Conservation (phyloP, 1,139 yeast species). For the Yamadazyma mexicana region DNA sequence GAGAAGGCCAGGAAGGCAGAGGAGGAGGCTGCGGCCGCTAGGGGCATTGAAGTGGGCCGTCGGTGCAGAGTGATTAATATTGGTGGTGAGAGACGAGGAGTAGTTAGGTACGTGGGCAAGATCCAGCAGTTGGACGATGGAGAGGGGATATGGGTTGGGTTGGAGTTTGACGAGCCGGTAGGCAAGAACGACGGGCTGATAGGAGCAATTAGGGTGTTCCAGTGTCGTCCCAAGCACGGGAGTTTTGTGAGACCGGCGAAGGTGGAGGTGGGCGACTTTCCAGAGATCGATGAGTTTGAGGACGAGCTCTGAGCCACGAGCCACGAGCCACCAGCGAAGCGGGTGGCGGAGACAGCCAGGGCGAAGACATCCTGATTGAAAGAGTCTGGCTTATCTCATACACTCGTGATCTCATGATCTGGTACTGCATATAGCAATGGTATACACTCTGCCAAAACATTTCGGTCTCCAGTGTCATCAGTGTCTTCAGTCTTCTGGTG, state of each 20-base stretch:
- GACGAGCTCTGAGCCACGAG: conserved; percentile 25
- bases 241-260: conserved; percentile 51
- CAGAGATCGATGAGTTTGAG: conserved; percentile 43
- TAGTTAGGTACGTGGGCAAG: conserved; percentile 64
- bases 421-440: too few relatives aligned
- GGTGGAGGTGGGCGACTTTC: conserved; percentile 55
- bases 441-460: too few relatives aligned
- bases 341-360: too few relatives aligned
- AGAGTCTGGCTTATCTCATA: too few relatives aligned
- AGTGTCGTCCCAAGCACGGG: conserved; percentile 43
- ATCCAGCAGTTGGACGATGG: conserved; percentile 57
- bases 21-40: conserved; percentile 19
- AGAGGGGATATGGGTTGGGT: conserved; percentile 47
- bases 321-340: too few relatives aligned
- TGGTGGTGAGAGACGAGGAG: conserved; percentile 64
- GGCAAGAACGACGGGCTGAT: conserved; percentile 47
- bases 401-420: too few relatives aligned
- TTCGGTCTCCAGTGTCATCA: too few relatives aligned
- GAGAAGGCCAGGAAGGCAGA: conserved; percentile 19
- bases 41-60: conserved; percentile 29
- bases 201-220: conserved; percentile 33
- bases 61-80: conserved; percentile 45
- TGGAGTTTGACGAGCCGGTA: conserved; percentile 51
- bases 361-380: too few relatives aligned
- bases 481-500: too few relatives aligned